Evolutionary conservation across 257 asterid species (phyloP).

Genomic region (Mentha longifolia): DNA sequence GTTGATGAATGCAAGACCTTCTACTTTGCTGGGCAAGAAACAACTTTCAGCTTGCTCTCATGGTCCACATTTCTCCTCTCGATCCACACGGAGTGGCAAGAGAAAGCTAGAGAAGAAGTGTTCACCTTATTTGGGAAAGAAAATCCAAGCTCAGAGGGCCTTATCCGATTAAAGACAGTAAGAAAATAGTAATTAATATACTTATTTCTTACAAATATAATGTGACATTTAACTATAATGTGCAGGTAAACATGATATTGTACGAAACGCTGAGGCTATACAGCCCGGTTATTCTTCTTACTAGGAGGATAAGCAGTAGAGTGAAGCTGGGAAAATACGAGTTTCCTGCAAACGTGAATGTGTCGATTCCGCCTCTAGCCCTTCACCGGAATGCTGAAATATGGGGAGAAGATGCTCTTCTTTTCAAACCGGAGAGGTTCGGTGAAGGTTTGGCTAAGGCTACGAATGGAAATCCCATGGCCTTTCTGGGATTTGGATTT

Average conservation of each 20-base stretch:
- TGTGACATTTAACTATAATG: neutral
- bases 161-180: slow-evolving; percentile 45
- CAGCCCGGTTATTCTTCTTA: slow-evolving; percentile 26
- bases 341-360: slow-evolving; percentile 34
- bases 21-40: slow-evolving; percentile 65
- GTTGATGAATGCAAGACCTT: slow-evolving; percentile 68
- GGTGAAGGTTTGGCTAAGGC: slow-evolving; percentile 44
- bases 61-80: slow-evolving; percentile 58
- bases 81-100: slow-evolving; percentile 67
- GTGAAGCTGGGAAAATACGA: slow-evolving; percentile 39
- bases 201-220: too few species aligned
- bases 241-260: slow-evolving; percentile 41
- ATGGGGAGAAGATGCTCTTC: slow-evolving; percentile 45
- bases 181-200: slow-evolving; percentile 19
- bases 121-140: slow-evolving; percentile 38
- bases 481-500: slow-evolving; percentile 44
- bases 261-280: slow-evolving; percentile 46
- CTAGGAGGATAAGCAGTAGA: slow-evolving; percentile 29
- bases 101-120: slow-evolving; percentile 57
- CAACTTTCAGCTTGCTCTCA: slow-evolving; percentile 47
- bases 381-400: slow-evolving; percentile 40
- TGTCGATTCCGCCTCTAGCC: slow-evolving; percentile 36
- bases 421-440: slow-evolving; percentile 45
- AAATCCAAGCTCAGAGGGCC: slow-evolving; percentile 47
- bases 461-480: slow-evolving; percentile 29